Evolutionary conservation across 164 flowering plant genomes (phyloP), one percentile per base, ranked within the genome.

Genomic region (Nymphaea thermarum): DNA sequence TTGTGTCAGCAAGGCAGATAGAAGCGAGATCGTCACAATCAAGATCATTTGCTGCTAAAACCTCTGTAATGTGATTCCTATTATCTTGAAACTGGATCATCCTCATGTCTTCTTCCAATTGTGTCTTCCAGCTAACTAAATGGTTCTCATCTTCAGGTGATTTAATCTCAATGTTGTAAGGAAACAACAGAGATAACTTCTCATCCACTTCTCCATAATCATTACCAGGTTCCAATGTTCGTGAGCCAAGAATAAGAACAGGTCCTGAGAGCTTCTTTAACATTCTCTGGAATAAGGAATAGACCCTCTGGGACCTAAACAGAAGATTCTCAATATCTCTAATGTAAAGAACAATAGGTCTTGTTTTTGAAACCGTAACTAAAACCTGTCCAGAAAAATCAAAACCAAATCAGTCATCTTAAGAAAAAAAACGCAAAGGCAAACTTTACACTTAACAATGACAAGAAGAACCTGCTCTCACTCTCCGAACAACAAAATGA

Each of bases 11-110:
- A 64, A 82, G 41, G 70, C 89, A 84, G 70, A 91, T 78, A 6
- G 96, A 84, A 66, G 81, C 89, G 36, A 94, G 82, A 77, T 94
- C 99, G 69, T 90, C 91, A 77, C 99, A 94, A 42, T 85, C 91
- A 61, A 94, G 80, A 77, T 94, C 96, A 76, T 90, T 94, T 3
- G 85, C 82, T 0, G 91, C 82, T 70, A 91, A 92, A 14, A 94
- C 96, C 80, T 94, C 98, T 61, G 60, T 76, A 16, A 94, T 90
- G 74, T 91, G 98, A 74, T 87, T 90, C 72, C 75, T 81, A 72
- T 86, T 90, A 74, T 94, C 98, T 71, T 85, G 90, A 77, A 70
- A 74, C 74, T 87, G 86, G 47, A 94, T 85, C 87, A 79, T 83
- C 78, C 89, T 91, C 95, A 89, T 87, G 71, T 89, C 98, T 76